Base-by-base conservation (phyloP, 2,329 filamentous ascomycete species). In the Aspergillus clavatus region DNA sequence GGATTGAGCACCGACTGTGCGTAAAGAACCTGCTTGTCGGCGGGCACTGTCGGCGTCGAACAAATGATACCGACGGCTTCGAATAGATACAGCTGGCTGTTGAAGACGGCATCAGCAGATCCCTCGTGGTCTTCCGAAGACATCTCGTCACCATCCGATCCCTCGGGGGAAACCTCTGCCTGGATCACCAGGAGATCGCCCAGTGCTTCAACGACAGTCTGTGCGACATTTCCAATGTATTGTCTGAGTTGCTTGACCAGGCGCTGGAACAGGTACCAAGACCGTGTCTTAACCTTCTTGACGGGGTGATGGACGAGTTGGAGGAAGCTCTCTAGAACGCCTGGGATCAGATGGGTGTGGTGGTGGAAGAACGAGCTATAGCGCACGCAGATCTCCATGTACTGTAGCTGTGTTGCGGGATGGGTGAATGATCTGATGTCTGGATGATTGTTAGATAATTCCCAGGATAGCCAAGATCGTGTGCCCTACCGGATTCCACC, bases 331-430 rank as follows among this genome's bases (percentile, higher is more conserved):
- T 96, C 89, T 33, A 98, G 76, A 1, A 93, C 89, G 53, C 84
- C 85, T 2, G 88, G 87, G 40, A 97, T 94, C 49, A 88, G 83
- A 18, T 84, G 76, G 23, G 83, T 77, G 61, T 95, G 87, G 45
- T 82, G 82, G 62, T 97, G 90, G 63, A 98, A 97, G 67, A 96
- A 95, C 22, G 83, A 81, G 63, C 85, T 87, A 69, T 98, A 98
- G 40, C 93, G 84, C 44, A 95, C 90, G 66, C 90, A 95, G 27
- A 95, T 95, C 67, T 98, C 93, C 90, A 98, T 96, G 63, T 95
- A 98, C 69, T 96, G 89, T 18, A 98, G 76, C 52, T 96, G 82
- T 41, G 96, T 90, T 12, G 90, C 89, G 1, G 93, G 91, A 63
- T 97, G 93, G 12, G 84, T 82, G 67, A 91, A 94, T 35, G 79